Base-by-base conservation (phyloP, 78 protist genomes). In the Speleostelium caveatum region DNA sequence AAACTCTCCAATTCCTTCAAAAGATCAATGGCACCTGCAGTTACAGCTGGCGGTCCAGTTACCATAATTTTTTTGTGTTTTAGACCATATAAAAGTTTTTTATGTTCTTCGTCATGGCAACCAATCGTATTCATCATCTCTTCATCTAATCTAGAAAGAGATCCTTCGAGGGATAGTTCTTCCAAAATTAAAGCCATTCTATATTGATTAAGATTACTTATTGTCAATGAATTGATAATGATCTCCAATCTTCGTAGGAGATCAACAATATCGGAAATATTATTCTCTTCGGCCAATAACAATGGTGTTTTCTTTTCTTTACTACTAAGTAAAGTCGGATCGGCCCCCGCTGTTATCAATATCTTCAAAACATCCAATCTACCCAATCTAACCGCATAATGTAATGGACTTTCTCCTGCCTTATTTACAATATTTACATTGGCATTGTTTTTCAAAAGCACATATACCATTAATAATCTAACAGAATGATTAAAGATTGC, bases 301-400 rank as follows among this genome's bases (percentile, higher is more conserved):
- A 75, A 58, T 32, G 86, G 85, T 0, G 75, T 73, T 49, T 73
- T 86, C 55, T 59, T 73, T 24, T 73, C 76, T 32, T 49, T 73
- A 7, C 65, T 36, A 36, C 35, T 35, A 4, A 67, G 19, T 0
- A 75, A 67, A 17, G 93, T 67, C 41, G 87, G 87, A 35, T 89
- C 94, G 24, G 94, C 93, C 33, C 96, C 94, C 0, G 74, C 69
- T 17, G 75, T 78, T 1, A 93, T 38, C 42, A 93, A 36, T 14
- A 86, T 72, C 38, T 67, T 87, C 3, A 87, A 28, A 2, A 93
- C 83, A 53, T 93, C 96, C 1, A 78, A 55, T 28, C 96, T 65
- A 56, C 96, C 96, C 6, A 93, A 49, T 21, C 88, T 33, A 1
- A 93, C 96, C 16, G 96, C 96, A 60, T 87, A 87, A 19, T 93